Base-by-base conservation (phyloP, 164 flowering plant species). In the Hamamelis virginiana region DNA sequence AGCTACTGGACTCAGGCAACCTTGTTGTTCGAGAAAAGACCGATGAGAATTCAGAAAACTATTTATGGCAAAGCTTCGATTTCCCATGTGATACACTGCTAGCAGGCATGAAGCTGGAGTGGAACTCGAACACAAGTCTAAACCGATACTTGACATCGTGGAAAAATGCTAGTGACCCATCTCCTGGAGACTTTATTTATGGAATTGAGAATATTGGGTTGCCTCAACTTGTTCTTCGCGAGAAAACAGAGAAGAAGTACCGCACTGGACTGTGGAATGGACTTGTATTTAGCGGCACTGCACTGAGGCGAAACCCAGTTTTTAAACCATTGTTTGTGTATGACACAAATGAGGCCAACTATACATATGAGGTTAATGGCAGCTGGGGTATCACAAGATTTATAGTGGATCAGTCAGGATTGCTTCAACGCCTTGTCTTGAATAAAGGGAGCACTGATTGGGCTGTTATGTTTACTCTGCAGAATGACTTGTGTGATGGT, bases 231-330 rank as follows among this genome's bases (percentile, higher is more conserved):
- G 59, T 64, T 38, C 23, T 76, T 1, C 14, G 73, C 67, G 70
- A 70, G 19, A 73, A 73, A 52, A 13, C 56, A 6, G 5, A 12
- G 8, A 47, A 56, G 46, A 50, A 38, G 55, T 70, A 23, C 43
- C 66, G 77, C 14, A 60, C 50, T 19, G 82, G 82, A 22, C 80
- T 76, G 0, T 80, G 77, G 77, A 74, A 71, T 66, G 82, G 82
- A 9, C 12, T 56, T 22, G 18, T 64, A 25, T 71, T 61, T 51
- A 71, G 74, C 26, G 79, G 74, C 8, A 23, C 66, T 33, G 4
- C 41, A 2, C 41, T 33, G 6, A 33, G 4, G 41, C 41, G 6
- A 33, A 33, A 33, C 41, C 41, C 4, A 33, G 41, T 33, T 33
- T 33, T 33, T 33, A 33, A 33, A 33, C 41, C 41, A 2, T 2